Base-by-base conservation (phyloP, 1,139 yeast species). In the Candida tetrigidarum region DNA sequence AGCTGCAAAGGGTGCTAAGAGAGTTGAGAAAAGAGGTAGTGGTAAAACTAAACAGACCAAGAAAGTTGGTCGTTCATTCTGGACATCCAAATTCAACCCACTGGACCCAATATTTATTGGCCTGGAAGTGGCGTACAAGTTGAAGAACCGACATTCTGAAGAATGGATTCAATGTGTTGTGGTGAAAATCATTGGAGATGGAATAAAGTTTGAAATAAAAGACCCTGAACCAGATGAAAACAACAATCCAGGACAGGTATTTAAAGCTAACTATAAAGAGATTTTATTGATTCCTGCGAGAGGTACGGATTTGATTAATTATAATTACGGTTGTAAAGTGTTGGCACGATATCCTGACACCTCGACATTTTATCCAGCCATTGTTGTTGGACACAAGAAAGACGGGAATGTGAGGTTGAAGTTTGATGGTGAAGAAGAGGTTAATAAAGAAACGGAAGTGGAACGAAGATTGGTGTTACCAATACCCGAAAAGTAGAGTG, bases 101-200 rank as follows among this genome's bases (percentile, higher is more conserved):
- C 75, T 77, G 38, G 86, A 80, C 38, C 84, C 87, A 0, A 74
- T 86, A 3, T 54, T 62, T 3, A 70, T 87, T 2, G 93, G 95
- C 1, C 79, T 93, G 0, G 96, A 89, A 54, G 97, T 93, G 1
- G 99, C 98, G 0, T 93, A 86, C 67, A 83, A 86, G 59, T 78
- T 92, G 15, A 78, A 78, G 49, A 80, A 80, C 53, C 76, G 86
- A 32, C 87, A 82, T 41, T 66, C 74, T 6, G 95, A 88, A 42
- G 99, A 93, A 59, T 95, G 99, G 99, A 91, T 95, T 55, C 97
- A 91, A 62, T 95, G 99, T 69, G 92, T 87, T 56, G 96, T 93
- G 19, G 80, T 86, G 41, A 82, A 81, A 55, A 83, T 93, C 3
- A 68, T 84, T 19, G 83, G 83, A 1, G 98, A 92, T 53, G 95